These are phyloP conservation scores for Pythium volutum DNA, from an alignment of 352 stramenopile genomes.

Conservation along the genomic window DNA sequence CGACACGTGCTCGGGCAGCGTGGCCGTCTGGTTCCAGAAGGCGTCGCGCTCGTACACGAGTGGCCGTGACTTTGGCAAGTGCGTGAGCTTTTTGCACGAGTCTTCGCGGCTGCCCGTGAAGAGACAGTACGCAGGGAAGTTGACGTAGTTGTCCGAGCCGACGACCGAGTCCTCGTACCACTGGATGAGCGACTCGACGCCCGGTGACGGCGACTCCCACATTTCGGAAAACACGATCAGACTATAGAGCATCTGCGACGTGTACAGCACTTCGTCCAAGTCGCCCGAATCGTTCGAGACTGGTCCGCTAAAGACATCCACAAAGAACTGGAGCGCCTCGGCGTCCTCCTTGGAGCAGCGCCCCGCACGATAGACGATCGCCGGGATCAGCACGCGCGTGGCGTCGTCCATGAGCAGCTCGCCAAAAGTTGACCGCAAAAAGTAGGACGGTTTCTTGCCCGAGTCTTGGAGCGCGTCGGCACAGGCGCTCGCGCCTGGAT, in stretches of 20 bases:
- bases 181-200: constrained; percentile 26
- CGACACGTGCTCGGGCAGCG: constrained; percentile 20
- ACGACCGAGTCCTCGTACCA: constrained; percentile 64
- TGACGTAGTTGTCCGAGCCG: constrained; percentile 60
- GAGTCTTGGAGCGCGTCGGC: constrained; percentile 42
- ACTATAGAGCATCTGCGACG: constrained; percentile 28
- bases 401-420: constrained; percentile 53
- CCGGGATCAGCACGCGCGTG: constrained; percentile 9
- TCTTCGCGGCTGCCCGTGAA: constrained; percentile 62
- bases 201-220: constrained; percentile 21
- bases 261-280: constrained; percentile 13
- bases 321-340: constrained; percentile 7
- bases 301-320: constrained; percentile 6
- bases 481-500: constrained; percentile 34
- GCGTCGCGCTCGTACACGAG: constrained; percentile 28
- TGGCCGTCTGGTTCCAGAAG: constrained; percentile 14
- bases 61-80: constrained; percentile 4
- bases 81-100: constrained; percentile 32
- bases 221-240: constrained; percentile 28
- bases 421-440: constrained; percentile 60
- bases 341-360: constrained; percentile 9
- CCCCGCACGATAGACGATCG: constrained; percentile 4
- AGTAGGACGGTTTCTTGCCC: constrained; percentile 53
- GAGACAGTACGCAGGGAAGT: constrained; percentile 56
- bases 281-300: background rate